These are phyloP conservation scores for Echites panduratus DNA, from an alignment of 257 asterid genomes.

Conservation along the genomic window DNA sequence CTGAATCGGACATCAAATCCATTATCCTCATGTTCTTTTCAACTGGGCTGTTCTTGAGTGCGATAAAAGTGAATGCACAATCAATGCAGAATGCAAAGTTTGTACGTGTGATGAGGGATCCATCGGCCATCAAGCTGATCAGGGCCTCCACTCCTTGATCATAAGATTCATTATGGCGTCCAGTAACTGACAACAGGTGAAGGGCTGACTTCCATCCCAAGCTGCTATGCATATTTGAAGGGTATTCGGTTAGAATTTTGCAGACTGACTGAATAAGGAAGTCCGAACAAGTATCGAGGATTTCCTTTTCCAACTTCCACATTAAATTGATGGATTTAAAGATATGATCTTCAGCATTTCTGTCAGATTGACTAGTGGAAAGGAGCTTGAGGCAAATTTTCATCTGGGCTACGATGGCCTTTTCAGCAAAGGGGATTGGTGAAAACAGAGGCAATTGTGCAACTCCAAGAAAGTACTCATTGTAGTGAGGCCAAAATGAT, in stretches of 20 bases:
- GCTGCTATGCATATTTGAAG: slow-evolving; percentile 52
- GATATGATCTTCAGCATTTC: slow-evolving; percentile 60
- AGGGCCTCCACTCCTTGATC: slow-evolving; percentile 66
- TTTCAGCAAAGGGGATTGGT: slow-evolving; percentile 67
- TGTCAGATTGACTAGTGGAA: slow-evolving; percentile 40
- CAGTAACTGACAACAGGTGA: slow-evolving; percentile 72
- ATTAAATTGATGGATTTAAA: slow-evolving; percentile 74
- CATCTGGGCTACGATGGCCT: slow-evolving; percentile 58
- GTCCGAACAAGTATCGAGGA: slow-evolving; percentile 74
- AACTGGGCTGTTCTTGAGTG: slow-evolving; percentile 67
- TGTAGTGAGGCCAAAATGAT: slow-evolving; percentile 74
- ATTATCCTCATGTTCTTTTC: slow-evolving; percentile 63
- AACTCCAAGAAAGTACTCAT: slow-evolving; percentile 64
- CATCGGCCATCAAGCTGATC: slow-evolving; percentile 51
- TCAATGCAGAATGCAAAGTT: slow-evolving; percentile 71
- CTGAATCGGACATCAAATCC: slow-evolving; percentile 69
- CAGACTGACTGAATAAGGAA: slow-evolving; percentile 47
- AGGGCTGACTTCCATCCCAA: slow-evolving; percentile 78
- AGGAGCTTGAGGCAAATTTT: slow-evolving; percentile 66
- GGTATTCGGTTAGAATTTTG: slow-evolving; percentile 57
- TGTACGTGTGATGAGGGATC: slow-evolving; percentile 40
- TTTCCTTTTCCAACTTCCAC: slow-evolving; percentile 86
- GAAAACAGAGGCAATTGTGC: slow-evolving; percentile 76
- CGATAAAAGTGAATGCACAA: slow-evolving; percentile 80
- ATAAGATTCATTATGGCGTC: slow-evolving; percentile 84